Evolutionary conservation across 495 filamentous ascomycete genomes (phyloP), one percentile per base, ranked within the genome.

Genomic region (Penicillium herquei): DNA sequence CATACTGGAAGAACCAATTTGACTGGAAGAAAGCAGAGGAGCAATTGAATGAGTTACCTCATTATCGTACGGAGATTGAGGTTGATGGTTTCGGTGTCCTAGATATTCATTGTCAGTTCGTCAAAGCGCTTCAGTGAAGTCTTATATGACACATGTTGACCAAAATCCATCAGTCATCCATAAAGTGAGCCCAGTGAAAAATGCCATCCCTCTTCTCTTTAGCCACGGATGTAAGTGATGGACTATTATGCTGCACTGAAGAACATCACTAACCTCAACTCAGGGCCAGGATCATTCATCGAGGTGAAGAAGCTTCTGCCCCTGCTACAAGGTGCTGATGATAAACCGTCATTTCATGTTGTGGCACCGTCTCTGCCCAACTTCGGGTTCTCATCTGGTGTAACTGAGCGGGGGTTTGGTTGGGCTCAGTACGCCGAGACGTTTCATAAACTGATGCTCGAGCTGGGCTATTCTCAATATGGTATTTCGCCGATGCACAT

Each of bases 381-480:
- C 39, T 76, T 67, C 50, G 73, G 73, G 10, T 77, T 76, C 43
- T 75, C 70, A 7, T 64, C 70, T 0, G 71, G 67, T 1, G 68
- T 72, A 16, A 67, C 61, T 41, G 70, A 70, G 37, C 72, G 73
- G 54, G 78, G 80, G 1, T 83, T 88, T 39, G 76, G 74, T 2
- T 70, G 87, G 21, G 67, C 66, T 16, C 80, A 89, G 52, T 86
- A 90, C 30, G 89, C 85, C 5, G 78, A 81, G 42, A 68, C 78
- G 5, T 70, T 84, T 50, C 74, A 91, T 64, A 78, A 75, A 3
- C 75, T 93, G 3, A 92, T 93, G 89, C 56, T 79, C 9, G 70
- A 76, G 41, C 80, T 92, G 8, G 81, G 81, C 0, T 92, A 93
- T 70, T 55, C 68, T 11, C 62, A 81, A 52, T 92, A 93, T 66